Evolutionary conservation across 768 basidiomycete species (phyloP).

Genomic region (Mrakia gelida): DNA sequence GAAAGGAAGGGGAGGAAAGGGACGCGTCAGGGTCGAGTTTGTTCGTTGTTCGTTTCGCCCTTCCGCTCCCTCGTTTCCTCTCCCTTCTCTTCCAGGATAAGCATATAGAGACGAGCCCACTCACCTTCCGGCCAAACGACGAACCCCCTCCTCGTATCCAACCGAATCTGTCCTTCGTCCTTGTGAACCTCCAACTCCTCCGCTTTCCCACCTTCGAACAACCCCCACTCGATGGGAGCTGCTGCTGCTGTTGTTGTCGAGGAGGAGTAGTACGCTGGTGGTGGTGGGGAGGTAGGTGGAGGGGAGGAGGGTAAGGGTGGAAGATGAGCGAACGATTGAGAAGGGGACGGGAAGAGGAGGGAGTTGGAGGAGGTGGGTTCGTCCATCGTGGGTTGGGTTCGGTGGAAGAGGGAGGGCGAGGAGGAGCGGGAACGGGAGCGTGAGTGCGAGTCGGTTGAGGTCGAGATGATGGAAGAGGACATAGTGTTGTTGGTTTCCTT

Average conservation of each 20-base stretch:
- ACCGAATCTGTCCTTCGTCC: constrained; percentile 79
- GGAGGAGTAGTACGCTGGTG: not conserved
- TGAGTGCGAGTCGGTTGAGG: not conserved
- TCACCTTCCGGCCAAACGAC: constrained; percentile 86
- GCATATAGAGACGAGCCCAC: constrained; percentile 24
- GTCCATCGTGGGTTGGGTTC: not conserved
- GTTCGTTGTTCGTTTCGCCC: too few species aligned
- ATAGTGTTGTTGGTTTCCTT: not conserved
- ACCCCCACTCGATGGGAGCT: constrained; percentile 7
- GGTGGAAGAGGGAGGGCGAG: not conserved
- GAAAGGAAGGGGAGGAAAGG: not conserved
- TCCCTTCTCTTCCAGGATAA: not conserved
- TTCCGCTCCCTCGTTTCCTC: not conserved
- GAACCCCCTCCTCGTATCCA: constrained; percentile 90
- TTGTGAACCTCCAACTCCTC: constrained; percentile 31
- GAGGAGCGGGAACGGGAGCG: not conserved
- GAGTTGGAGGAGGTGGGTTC: constrained; percentile 5
- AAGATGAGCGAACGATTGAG: constrained; percentile 8
- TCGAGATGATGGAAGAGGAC: not conserved
- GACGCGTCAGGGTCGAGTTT: not conserved
- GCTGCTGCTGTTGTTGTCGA: not conserved
- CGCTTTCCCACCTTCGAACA: constrained; percentile 7
- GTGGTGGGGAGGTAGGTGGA: not conserved
- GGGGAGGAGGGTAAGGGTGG: not conserved
- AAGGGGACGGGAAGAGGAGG: constrained; percentile 3